A percentile compares a stretch with the other conserved stretches of the same genome.
Evolutionary conservation across 306 rosid genomes (phyloP).

Genomic region (Cucurbita pepo): DNA sequence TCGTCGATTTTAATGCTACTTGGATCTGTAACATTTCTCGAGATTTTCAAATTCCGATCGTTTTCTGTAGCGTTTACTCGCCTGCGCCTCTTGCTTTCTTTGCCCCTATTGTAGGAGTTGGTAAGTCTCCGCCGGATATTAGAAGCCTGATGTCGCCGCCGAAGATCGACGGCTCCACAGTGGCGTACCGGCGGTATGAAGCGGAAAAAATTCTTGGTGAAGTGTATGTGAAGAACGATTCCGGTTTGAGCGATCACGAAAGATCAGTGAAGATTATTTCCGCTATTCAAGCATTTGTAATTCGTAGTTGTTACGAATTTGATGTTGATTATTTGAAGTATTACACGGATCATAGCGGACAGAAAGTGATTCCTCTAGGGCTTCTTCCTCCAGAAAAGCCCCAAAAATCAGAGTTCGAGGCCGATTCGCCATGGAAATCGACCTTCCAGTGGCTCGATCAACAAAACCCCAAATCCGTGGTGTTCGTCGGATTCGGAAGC

Average conservation of each 20-base stretch:
- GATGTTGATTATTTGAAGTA: conserved; percentile 5
- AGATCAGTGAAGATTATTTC: neutral
- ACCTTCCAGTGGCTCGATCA: conserved; percentile 29
- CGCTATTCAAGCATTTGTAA: neutral
- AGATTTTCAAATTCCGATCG: neutral
- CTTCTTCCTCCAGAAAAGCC: conserved; percentile 16
- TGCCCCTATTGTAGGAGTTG: neutral
- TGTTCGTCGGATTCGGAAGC: conserved; percentile 30
- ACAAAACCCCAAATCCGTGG: conserved; percentile 17
- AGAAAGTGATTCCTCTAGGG: conserved; percentile 26
- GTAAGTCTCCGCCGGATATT: neutral
- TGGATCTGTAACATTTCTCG: neutral
- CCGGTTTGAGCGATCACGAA: neutral
- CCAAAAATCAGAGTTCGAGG: neutral
- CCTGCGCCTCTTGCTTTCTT: neutral
- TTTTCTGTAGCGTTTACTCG: neutral
- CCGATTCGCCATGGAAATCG: neutral
- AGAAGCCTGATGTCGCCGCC: neutral
- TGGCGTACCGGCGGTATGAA: neutral
- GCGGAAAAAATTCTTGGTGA: neutral
- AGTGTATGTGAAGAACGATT: neutral
- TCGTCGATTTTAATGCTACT: conserved; percentile 8
- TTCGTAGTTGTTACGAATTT: neutral
- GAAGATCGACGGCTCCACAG: neutral
- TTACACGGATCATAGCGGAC: neutral